These are phyloP conservation scores for Farysia itapuensis DNA, from an alignment of 1,284 basidiomycete genomes.

Conservation along the genomic window DNA sequence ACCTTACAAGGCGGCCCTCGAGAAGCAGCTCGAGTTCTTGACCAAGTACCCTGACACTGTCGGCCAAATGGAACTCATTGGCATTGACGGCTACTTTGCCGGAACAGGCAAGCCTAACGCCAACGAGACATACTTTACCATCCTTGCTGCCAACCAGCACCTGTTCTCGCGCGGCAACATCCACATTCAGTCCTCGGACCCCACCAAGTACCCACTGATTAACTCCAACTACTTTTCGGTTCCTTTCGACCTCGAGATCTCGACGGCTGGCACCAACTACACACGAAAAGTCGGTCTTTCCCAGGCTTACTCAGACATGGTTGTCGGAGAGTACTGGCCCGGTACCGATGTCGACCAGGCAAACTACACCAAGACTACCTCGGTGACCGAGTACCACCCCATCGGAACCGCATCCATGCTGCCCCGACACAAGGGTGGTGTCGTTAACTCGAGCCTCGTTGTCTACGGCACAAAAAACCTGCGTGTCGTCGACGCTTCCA, in stretches of 20 bases:
- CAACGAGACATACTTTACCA: constrained; percentile 48
- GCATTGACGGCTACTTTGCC: constrained; percentile 54
- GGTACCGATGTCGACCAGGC: constrained; percentile 41
- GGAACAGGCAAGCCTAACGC: constrained; percentile 39
- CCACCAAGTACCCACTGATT: constrained; percentile 67
- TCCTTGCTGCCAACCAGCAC: constrained; percentile 65
- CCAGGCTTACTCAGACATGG: constrained; percentile 35
- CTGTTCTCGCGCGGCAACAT: constrained; percentile 65
- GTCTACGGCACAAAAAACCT: constrained; percentile 72
- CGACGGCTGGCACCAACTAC: constrained; percentile 47
- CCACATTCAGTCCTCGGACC: constrained; percentile 65
- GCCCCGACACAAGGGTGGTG: constrained; percentile 68
- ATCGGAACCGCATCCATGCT: constrained; percentile 70
- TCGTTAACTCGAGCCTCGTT: constrained; percentile 68
- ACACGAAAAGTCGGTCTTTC: constrained; percentile 41
- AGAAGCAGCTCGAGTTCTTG: constrained; percentile 53
- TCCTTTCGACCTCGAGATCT: constrained; percentile 41
- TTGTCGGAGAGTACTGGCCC: constrained; percentile 42
- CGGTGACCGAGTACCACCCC: constrained; percentile 62
- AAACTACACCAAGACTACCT: constrained; percentile 56
- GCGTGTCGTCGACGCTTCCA: constrained; percentile 61
- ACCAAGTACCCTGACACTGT: constrained; percentile 32
- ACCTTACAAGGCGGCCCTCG: constrained; percentile 41
- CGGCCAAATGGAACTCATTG: constrained; percentile 55
- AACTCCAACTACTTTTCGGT: constrained; percentile 66